Base-by-base conservation (phyloP, 2,329 filamentous ascomycete genomes). In the Epichloe baconii region DNA sequence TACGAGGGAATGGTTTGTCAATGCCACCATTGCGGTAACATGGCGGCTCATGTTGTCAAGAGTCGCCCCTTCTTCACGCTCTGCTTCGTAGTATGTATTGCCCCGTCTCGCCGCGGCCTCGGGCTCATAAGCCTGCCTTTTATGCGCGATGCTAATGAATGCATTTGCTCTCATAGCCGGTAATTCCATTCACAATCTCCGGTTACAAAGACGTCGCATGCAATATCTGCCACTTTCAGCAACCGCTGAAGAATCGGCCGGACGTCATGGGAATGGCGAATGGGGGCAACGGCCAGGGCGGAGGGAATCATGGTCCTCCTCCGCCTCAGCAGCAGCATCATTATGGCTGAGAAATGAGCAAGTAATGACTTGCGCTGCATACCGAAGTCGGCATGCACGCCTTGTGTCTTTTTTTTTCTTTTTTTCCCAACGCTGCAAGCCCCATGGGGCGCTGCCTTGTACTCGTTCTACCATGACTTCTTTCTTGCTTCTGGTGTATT, bases 51-150 rank as follows among this genome's bases (percentile, higher is more conserved):
- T 54, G 79, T 83, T 52, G 71, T 80, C 61, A 83, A 83, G 65
- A 76, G 74, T 53, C 74, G 82, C 53, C 80, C 80, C 42, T 88
- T 84, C 82, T 89, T 89, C 62, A 89, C 86, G 5, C 82, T 89
- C 61, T 89, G 85, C 73, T 88, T 86, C 67, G 68, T 88, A 49
- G 79, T 82, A 67, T 61, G 76, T 70, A 10, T 21, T 45, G 10
- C 8, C 8, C 44, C 49, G 35, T 5, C 46, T 21, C 8, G 15
- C 21, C n/a, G 21, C 3, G 8, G 31, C 31, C 31, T 4, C 31
- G 31, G 31, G 31, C 6, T 4, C 31, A 10, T 31, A 26, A 11
- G 8, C 31, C 31, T 10, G 4, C 31, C 31, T 31, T 53, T 11
- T 21, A 52, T 47, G 36, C 7, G 5, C 36, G 36, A 5, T 38